Evolutionary conservation across 495 filamentous ascomycete species (phyloP), one percentile per base, ranked within the genome.

Genomic region (Lasiosphaeria ovina): DNA sequence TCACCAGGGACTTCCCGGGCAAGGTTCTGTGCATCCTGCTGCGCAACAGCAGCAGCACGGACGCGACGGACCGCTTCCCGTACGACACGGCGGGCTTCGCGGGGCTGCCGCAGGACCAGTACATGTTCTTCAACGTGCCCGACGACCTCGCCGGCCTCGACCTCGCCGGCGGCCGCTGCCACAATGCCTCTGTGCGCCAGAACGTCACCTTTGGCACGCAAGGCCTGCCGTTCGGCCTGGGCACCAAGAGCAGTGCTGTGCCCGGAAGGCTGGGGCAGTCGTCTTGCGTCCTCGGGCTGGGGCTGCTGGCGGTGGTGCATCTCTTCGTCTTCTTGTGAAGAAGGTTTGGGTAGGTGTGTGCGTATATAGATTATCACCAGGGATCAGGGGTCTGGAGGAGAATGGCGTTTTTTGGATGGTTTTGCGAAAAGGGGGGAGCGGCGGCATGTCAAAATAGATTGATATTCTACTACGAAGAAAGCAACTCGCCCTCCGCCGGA

Each of bases 21-120:
- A 85, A 89, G 66, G 87, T 92, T n/a, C 84, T 87, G 62, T 93
- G 89, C 71, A 91, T 93, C 62, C 83, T 88, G 55, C 74, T 93
- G 3, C 81, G 89, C n/a, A 93, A 93, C 70, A 89, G 86, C 0
- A 79, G 75, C 10, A 78, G 83, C 10, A 92, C 88, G 0, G 89
- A 93, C 65, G 77, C 83, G 61, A 58, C 63, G 7, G 69, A 73
- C 64, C 75, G 77, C 36, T 91, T 90, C 69, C 89, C 89, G 0
- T 92, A 93, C 67, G 79, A 93, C 66, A 93, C 89, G 0, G 77
- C 69, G 6, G 83, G 82, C n/a, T 92, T 92, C 72, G 66, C 87
- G 69, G 76, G 72, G 4, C 57, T 93, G 35, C 79, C 87, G 36
- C 79, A 83, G 65, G 74, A 75, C 48, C 78, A 70, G 66, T 93